Percentiles rank a stretch among this genome's conserved stretches.
These are phyloP conservation scores for Stemphylium lycopersici DNA, from an alignment of 2,329 filamentous ascomycete species.

Conservation along the genomic window DNA sequence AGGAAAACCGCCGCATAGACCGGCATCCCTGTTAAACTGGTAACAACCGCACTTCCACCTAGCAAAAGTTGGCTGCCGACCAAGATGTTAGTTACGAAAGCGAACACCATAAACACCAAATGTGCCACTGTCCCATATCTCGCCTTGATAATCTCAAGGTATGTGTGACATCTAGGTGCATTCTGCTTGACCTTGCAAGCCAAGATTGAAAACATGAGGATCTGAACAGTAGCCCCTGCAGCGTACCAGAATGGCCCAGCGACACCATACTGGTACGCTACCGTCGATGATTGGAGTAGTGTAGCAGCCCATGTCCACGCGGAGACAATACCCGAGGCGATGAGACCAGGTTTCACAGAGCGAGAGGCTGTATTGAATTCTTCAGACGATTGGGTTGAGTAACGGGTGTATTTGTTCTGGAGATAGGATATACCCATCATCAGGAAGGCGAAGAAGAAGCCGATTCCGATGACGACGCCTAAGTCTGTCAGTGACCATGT, in stretches of 20 bases:
- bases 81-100: constrained; percentile 53
- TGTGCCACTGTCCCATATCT: constrained; percentile 50
- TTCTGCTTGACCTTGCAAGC: constrained; percentile 54
- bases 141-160: constrained; percentile 51
- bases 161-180: constrained; percentile 50
- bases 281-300: constrained; percentile 34
- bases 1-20: constrained; percentile 54
- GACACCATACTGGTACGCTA: constrained; percentile 41
- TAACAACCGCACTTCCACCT: constrained; percentile 54
- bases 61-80: constrained; percentile 52
- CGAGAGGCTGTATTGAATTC: constrained; percentile 57
- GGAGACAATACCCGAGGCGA: constrained; percentile 55
- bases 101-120: constrained; percentile 51
- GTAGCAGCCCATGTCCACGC: constrained; percentile 60
- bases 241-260: constrained; percentile 49
- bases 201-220: constrained; percentile 53
- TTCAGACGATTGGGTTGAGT: constrained; percentile 53
- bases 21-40: constrained; percentile 52
- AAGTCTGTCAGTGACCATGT: not conserved
- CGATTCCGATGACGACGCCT: constrained; percentile 56
- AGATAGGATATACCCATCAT: constrained; percentile 49
- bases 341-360: constrained; percentile 54
- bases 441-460: constrained; percentile 47
- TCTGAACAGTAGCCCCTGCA: constrained; percentile 53
- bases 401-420: constrained; percentile 40